phyloP scores from a whole-genome alignment of 2,329 filamentous ascomycete genomes.

The Pestalotiopsis sp. region DNA sequence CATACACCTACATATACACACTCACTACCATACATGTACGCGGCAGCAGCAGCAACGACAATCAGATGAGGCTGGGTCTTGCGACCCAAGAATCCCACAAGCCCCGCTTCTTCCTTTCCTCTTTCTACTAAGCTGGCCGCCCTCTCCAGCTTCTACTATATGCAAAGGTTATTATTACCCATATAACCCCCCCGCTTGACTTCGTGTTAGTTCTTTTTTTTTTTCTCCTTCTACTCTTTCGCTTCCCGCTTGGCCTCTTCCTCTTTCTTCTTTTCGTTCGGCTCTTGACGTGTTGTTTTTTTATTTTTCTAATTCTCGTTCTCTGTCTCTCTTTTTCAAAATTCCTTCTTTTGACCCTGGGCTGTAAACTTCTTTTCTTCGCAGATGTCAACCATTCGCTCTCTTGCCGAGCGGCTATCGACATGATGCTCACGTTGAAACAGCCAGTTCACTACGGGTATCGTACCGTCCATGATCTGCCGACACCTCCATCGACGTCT shows the following conservation, averaged over 20 bases:
- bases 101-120: constrained; percentile 36
- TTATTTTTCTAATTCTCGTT: constrained; percentile 17
- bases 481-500: constrained; percentile 58
- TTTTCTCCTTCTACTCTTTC: constrained; percentile 24
- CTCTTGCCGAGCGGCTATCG: constrained; percentile 18
- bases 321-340: constrained; percentile 23
- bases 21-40: constrained; percentile 30
- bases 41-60: constrained; percentile 34
- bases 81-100: constrained; percentile 37
- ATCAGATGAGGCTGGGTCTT: constrained; percentile 39
- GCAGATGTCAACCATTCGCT: constrained; percentile 26
- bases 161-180: constrained; percentile 41
- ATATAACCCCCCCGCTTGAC: constrained; percentile 22
- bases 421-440: constrained; percentile 64
- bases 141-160: constrained; percentile 39
- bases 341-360: background rate
- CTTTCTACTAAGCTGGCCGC: constrained; percentile 38
- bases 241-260: constrained; percentile 20
- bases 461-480: constrained; percentile 64
- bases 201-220: constrained; percentile 1
- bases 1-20: background rate
- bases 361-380: constrained; percentile 14
- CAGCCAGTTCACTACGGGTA: constrained; percentile 63
- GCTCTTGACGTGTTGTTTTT: constrained; percentile 23
- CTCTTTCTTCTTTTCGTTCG: constrained; percentile 17